Conservation (phyloP, 352 stramenopile genomes). For the Elongisporangium undulatum region DNA sequence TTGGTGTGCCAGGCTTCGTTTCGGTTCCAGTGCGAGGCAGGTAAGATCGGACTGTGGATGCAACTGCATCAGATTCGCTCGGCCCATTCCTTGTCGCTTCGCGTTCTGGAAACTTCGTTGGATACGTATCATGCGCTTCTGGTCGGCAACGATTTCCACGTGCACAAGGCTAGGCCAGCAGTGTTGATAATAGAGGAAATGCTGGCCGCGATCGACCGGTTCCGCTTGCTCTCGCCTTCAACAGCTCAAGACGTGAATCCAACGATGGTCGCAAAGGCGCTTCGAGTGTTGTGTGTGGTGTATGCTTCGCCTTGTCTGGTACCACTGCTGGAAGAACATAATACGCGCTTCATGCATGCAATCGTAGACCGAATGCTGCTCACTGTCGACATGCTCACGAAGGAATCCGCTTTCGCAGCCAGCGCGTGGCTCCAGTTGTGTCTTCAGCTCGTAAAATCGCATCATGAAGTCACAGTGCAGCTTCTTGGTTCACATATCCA, state of each 20-base stretch:
- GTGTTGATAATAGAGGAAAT: neutral
- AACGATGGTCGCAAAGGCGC: neutral
- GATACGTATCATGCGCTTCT: constrained; percentile 14
- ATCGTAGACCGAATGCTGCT: neutral
- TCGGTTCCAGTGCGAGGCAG: constrained; percentile 19
- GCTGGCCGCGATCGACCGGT: neutral
- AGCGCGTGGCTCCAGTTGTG: neutral
- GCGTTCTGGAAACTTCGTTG: constrained; percentile 15
- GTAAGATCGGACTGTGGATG: constrained; percentile 9
- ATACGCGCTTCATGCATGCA: neutral
- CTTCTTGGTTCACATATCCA: neutral
- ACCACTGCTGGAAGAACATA: neutral
- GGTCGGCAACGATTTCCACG: constrained; percentile 11
- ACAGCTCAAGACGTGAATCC: neutral
- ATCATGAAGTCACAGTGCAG: neutral
- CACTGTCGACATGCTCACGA: neutral
- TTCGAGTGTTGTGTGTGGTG: neutral
- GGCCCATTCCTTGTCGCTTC: constrained; percentile 8
- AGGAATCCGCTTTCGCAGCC: neutral
- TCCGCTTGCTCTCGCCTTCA: neutral
- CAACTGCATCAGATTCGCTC: constrained; percentile 9
- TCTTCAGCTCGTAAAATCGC: neutral
- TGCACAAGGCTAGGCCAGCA: neutral
- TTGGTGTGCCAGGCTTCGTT: constrained; percentile 2
- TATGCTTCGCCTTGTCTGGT: neutral